Evolutionary conservation across 2,329 filamentous ascomycete genomes (phyloP), one percentile per base, ranked within the genome.

Genomic region (Fusarium verrucosum): DNA sequence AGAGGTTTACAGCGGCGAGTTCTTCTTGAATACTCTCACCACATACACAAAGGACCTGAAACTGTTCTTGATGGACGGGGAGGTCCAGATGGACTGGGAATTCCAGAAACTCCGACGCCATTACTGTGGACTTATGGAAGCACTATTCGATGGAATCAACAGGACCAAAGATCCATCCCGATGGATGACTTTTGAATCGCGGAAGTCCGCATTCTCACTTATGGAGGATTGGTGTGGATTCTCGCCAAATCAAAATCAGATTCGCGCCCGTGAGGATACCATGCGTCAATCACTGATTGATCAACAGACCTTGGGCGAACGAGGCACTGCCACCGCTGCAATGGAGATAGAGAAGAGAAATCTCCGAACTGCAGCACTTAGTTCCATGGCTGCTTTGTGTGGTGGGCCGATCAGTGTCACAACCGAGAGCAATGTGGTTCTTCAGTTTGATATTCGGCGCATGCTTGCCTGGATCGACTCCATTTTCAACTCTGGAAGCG

Each of bases 141-240:
- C 94, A 58, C 81, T 99, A 0, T 99, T 97, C 66, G 92, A 96
- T 69, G 92, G 92, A 7, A 92, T 97, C 70, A 95, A 94, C 69
- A 86, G 89, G 47, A 92, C 92, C 0, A 89, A 88, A 61, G 92
- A 97, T 59, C 91, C 93, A 3, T 89, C 92, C 6, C 86, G 92
- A 28, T 99, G 95, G 94, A 95, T 99, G 87, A 94, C 95, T 0
- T 99, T 99, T 72, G 95, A 99, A 75, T 92, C 94, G 13, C 85
- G 96, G 36, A 97, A 97, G 74, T 97, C 95, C 7, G 91, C 94
- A 0, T 99, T 99, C 73, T 89, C 94, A 1, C 80, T 99, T 43
- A 98, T 99, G 94, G 95, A 99, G 77, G 94, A 98, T 66, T 99
- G 96, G 96, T 99, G 95, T 74, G 95, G 95, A 4, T 97, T 96